Conservation (phyloP, 108 stramenopile species). For the Cyclotella distinguenda region DNA sequence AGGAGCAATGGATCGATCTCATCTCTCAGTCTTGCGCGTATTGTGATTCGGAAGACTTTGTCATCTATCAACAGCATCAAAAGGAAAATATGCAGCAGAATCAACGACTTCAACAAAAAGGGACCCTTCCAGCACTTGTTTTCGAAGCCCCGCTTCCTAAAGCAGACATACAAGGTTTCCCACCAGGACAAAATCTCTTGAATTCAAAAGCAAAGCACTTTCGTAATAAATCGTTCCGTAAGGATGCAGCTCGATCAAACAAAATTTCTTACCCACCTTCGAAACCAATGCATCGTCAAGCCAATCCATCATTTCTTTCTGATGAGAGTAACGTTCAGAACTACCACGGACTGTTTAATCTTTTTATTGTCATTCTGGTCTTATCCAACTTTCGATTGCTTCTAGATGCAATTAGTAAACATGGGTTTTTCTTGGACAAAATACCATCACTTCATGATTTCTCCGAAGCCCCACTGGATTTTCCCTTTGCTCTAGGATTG, state of each 20-base stretch:
- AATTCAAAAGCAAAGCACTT: slow-evolving; percentile 42
- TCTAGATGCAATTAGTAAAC: slow-evolving; percentile 52
- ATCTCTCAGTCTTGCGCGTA: slow-evolving; percentile 75
- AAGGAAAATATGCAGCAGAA: slow-evolving; percentile 45
- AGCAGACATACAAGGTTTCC: slow-evolving; percentile 23
- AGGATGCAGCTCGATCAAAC: slow-evolving; percentile 52
- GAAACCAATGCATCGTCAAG: slow-evolving; percentile 66
- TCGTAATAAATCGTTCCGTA: slow-evolving; percentile 44
- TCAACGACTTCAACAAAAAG: slow-evolving; percentile 22
- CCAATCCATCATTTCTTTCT: slow-evolving; percentile 64
- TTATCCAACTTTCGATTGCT: slow-evolving; percentile 74
- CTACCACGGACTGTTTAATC: slow-evolving; percentile 81
- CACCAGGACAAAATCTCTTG: slow-evolving; percentile 38
- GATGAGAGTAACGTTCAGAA: slow-evolving; percentile 64
- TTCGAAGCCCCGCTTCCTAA: slow-evolving; percentile 28
- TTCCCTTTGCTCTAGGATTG: slow-evolving; percentile 62
- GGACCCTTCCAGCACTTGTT: slow-evolving; percentile 26
- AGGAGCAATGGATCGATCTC: slow-evolving; percentile 72
- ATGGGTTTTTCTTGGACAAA: slow-evolving; percentile 64
- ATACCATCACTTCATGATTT: slow-evolving; percentile 23
- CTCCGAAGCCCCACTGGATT: slow-evolving; percentile 45
- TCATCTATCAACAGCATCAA: slow-evolving; percentile 36
- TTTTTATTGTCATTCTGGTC: slow-evolving; percentile 74
- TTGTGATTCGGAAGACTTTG: slow-evolving; percentile 67
- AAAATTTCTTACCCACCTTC: slow-evolving; percentile 62